Base-by-base conservation (phyloP, 2,329 filamentous ascomycete genomes). In the Verticillium dahliae region DNA sequence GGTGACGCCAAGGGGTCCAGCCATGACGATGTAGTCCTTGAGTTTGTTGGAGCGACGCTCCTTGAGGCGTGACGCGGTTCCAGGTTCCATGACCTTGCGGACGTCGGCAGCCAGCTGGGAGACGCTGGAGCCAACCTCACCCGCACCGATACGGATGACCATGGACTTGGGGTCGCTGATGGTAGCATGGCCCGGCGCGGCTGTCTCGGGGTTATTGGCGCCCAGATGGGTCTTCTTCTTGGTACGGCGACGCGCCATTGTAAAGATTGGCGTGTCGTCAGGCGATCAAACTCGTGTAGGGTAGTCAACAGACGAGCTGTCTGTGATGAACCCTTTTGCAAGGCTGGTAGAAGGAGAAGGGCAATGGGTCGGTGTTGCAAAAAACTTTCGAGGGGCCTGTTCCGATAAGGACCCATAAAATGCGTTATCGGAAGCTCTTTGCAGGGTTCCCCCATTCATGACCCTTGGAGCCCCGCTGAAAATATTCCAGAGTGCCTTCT, bases 61-160 rank as follows among this genome's bases (percentile, higher is more conserved):
- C 79, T 92, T 96, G 67, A 99, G 75, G 62, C 94, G 85, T 64
- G 88, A 89, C 3, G 95, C 95, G 4, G 95, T 99, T 60, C 92
- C 91, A 1, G 95, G 95, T 76, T 98, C 92, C 92, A 99, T 96
- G 79, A 98, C 94, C 61, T 84, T 83, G 69, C 95, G 88, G 62
- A 98, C 90, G 78, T 99, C 95, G 68, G 90, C 88, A 27, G 94
- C 93, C 68, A 99, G 81, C 77, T 98, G 93, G 73, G 89, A 94
- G 69, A 99, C 85, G 74, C 90, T 96, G 63, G 91, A 86, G 62
- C 95, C 95, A 59, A 99, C 92, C 73, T 97, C 91, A 70, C 92
- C 90, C 69, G 93, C 94, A 69, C 95, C 95, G 70, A 97, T 93
- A 68, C 95, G 91, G 75, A 99, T 97, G 62, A 99, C 94, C 94